These are phyloP conservation scores for Yamadazyma atlantica DNA, from an alignment of 1,139 yeast genomes.

Conservation along the genomic window DNA sequence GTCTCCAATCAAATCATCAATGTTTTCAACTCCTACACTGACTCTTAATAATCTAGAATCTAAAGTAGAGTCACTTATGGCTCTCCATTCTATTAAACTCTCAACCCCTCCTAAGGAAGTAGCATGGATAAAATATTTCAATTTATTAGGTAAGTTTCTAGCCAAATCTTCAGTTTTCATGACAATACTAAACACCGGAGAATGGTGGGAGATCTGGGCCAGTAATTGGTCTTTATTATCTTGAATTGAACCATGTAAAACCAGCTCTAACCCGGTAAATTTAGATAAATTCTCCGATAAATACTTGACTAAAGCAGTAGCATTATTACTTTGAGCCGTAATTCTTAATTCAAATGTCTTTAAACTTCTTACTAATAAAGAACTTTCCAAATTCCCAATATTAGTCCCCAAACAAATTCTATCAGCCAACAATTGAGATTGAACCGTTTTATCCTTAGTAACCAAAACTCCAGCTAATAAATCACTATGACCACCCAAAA, in stretches of 20 bases:
- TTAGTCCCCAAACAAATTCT: conserved; percentile 74
- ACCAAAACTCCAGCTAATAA: conserved; percentile 77
- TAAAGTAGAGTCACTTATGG: conserved; percentile 63
- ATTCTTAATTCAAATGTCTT: conserved; percentile 78
- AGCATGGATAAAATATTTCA: conserved; percentile 80
- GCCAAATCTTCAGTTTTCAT: conserved; percentile 57
- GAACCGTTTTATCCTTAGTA: conserved; percentile 52
- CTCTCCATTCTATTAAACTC: conserved; percentile 88
- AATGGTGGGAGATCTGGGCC: conserved; percentile 61
- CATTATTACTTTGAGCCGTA: conserved; percentile 61
- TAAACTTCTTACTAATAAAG: conserved; percentile 70
- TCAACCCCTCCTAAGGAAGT: conserved; percentile 95
- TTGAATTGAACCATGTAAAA: conserved; percentile 78
- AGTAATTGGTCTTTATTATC: conserved; percentile 54
- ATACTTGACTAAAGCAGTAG: conserved; percentile 59
- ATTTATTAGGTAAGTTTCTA: conserved; percentile 58
- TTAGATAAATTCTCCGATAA: conserved; percentile 48
- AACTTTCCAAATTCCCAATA: conserved; percentile 75
- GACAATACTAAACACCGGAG: conserved; percentile 75
- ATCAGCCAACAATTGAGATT: conserved; percentile 52
- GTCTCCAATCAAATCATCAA: conserved; percentile 71
- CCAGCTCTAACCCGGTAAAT: conserved; percentile 48
- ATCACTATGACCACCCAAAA: conserved; percentile 94
- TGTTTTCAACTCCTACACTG: conserved; percentile 76
- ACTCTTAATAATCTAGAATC: conserved; percentile 67